Conservation (phyloP, 2,329 filamentous ascomycete species). For the Periconia digitata region DNA sequence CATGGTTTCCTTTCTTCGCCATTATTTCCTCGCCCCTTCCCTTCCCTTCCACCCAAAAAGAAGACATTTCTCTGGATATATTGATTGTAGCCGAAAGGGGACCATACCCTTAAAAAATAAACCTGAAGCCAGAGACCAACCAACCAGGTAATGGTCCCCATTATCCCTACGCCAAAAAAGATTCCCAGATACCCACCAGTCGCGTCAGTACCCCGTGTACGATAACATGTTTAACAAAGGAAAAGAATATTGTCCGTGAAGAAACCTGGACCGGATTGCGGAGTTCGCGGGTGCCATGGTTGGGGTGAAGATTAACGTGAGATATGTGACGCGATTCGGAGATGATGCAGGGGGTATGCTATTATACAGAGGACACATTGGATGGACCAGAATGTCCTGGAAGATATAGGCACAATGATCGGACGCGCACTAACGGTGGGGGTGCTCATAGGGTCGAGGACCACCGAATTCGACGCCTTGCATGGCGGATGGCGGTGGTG, state of each 20-base stretch:
- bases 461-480: slow-evolving; percentile 53
- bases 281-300: neutral
- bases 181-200: no score
- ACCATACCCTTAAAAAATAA: no score
- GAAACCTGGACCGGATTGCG: neutral
- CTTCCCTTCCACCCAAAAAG: no score
- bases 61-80: no score
- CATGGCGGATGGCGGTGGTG: slow-evolving; percentile 45
- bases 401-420: neutral
- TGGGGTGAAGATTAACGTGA: slow-evolving; percentile 9
- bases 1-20: no score
- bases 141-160: no score
- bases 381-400: neutral
- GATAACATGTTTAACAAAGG: slow-evolving; percentile 7
- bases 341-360: slow-evolving; percentile 15
- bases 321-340: slow-evolving; percentile 12
- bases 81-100: no score
- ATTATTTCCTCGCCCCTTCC: no score
- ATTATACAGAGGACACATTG: slow-evolving; percentile 17
- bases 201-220: no score
- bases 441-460: slow-evolving; percentile 39
- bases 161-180: no score
- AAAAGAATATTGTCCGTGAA: neutral
- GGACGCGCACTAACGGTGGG: slow-evolving; percentile 27
- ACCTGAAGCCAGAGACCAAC: no score